Percentiles rank a stretch among this genome's conserved stretches.
Conservation (phyloP, 805 yeast species). For the Tetrapisispora fleetii region DNA sequence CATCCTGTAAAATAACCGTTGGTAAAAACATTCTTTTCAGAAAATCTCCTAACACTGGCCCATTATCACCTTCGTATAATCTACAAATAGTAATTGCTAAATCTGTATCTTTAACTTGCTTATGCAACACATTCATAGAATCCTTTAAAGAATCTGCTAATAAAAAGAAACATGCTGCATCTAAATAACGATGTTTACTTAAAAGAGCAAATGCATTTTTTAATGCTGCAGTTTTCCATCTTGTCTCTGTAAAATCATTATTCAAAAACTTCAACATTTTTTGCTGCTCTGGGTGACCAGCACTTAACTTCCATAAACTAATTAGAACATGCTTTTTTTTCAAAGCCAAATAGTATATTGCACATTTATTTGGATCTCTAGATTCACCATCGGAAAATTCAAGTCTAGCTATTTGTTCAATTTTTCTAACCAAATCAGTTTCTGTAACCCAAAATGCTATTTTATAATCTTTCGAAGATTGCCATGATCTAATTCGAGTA, state of each 20-base stretch:
- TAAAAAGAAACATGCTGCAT: constrained; percentile 84
- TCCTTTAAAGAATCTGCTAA: constrained; percentile 69
- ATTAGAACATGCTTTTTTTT: constrained; percentile 64
- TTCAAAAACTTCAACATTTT: constrained; percentile 70
- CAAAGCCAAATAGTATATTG: constrained; percentile 70
- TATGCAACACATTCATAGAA: constrained; percentile 62
- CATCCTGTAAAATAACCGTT: constrained; percentile 47
- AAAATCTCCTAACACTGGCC: constrained; percentile 41
- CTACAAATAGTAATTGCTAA: constrained; percentile 78
- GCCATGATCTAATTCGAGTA: constrained; percentile 45
- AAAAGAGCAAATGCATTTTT: constrained; percentile 87
- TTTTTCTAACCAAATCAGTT: constrained; percentile 36
- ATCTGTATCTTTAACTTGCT: constrained; percentile 55
- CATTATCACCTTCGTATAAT: constrained; percentile 55
- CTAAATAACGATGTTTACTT: constrained; percentile 77
- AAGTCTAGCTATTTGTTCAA: constrained; percentile 65
- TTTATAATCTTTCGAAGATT: constrained; percentile 47
- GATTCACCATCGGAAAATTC: constrained; percentile 48
- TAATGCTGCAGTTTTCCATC: constrained; percentile 84
- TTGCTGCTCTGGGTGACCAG: constrained; percentile 68
- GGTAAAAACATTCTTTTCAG: constrained; percentile 47
- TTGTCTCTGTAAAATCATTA: constrained; percentile 61
- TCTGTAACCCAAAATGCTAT: constrained; percentile 60
- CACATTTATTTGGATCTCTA: constrained; percentile 64
- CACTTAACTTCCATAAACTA: constrained; percentile 75